Conservation (phyloP, 768 basidiomycete genomes). For the Mrakia hoshinonis region DNA sequence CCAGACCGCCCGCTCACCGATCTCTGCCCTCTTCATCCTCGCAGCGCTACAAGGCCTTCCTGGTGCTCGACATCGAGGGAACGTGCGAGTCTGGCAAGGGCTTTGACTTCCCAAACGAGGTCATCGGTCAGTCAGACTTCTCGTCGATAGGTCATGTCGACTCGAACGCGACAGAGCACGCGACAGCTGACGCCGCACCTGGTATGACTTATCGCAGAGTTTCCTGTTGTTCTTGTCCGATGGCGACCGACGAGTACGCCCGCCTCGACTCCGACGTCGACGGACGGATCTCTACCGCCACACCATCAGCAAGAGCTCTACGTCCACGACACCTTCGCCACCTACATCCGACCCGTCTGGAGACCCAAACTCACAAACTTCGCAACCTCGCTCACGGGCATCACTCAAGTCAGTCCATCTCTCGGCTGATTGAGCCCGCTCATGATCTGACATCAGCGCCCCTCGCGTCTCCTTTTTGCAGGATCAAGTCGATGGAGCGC, state of each 20-base stretch:
- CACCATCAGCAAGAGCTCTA: constrained; percentile 45
- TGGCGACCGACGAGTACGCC: constrained; percentile 46
- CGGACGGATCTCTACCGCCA: neutral
- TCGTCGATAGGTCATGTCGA: too few species aligned
- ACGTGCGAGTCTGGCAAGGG: constrained; percentile 56
- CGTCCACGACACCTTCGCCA: constrained; percentile 71
- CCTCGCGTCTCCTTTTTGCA: constrained; percentile 37
- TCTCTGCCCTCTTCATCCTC: neutral
- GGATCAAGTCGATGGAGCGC: constrained; percentile 72
- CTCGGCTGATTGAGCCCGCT: neutral
- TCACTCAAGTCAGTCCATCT: constrained; percentile 64
- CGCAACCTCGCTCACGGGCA: constrained; percentile 79
- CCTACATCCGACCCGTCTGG: constrained; percentile 83
- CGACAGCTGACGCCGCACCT: constrained; percentile 11
- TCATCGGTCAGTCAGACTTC: constrained; percentile 59
- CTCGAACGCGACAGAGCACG: neutral
- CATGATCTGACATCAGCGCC: neutral
- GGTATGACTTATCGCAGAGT: constrained; percentile 55
- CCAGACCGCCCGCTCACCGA: constrained; percentile 21
- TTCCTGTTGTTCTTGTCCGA: constrained; percentile 77
- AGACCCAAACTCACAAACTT: constrained; percentile 68
- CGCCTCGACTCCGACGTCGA: neutral
- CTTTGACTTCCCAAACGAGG: constrained; percentile 87
- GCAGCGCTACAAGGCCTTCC: constrained; percentile 57
- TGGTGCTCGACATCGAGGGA: constrained; percentile 83